These are phyloP conservation scores for Lenwebbia sp. DNA, from an alignment of 345 rosid genomes.

Conservation along the genomic window DNA sequence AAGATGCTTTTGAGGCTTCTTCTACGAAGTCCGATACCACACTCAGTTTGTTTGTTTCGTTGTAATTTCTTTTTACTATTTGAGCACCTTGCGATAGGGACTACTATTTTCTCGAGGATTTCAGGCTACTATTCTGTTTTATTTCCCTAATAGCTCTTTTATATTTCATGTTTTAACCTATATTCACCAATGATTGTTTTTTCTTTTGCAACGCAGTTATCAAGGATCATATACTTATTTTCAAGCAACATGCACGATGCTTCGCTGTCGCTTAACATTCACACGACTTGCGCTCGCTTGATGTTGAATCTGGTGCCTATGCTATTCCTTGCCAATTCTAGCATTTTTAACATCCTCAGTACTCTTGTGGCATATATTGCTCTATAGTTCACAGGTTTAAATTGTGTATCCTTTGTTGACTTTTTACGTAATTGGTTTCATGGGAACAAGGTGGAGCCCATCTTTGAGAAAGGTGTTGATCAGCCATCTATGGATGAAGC, in stretches of 20 bases:
- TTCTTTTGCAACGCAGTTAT: constrained; percentile 45
- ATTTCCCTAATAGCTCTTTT: not conserved
- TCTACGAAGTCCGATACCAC: not conserved
- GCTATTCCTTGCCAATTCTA: not conserved
- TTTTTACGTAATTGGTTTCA: not conserved
- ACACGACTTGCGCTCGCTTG: constrained; percentile 94
- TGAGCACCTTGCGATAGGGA: not conserved
- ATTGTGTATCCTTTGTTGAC: constrained; percentile 6
- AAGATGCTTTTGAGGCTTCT: not conserved
- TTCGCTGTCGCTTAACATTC: constrained; percentile 86
- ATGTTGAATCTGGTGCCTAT: constrained; percentile 88
- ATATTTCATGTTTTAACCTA: not conserved
- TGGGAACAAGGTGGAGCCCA: constrained; percentile 77
- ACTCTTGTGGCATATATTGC: not conserved
- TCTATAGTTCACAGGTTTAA: not conserved
- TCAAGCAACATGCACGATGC: constrained; percentile 99
- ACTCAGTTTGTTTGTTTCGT: not conserved
- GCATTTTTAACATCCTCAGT: not conserved
- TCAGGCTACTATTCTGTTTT: not conserved
- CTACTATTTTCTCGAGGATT: not conserved
- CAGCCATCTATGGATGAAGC: constrained; percentile 96
- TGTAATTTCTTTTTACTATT: not conserved
- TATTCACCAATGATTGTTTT: constrained; percentile 2
- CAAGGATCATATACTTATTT: constrained; percentile 89
- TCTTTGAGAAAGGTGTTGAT: constrained; percentile 93